Conservation (phyloP, 768 basidiomycete species). For the Amanita pseudoporphyria region DNA sequence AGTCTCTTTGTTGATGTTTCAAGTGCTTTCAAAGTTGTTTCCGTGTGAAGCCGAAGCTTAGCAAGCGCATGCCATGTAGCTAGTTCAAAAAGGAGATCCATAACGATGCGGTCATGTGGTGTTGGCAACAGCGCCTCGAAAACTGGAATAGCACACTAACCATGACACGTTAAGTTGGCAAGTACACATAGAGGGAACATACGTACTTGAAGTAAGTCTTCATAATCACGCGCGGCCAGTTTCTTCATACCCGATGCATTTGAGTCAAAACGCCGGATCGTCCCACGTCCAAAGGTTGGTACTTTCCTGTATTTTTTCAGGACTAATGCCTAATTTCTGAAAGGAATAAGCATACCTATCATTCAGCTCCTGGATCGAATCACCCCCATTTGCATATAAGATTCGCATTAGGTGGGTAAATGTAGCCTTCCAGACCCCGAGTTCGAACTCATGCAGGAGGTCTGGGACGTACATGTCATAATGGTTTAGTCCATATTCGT, state of each 20-base stretch:
- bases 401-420: constrained; percentile 27
- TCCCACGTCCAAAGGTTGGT: constrained; percentile 20
- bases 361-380: constrained; percentile 15
- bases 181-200: background rate
- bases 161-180: background rate
- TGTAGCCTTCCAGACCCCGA: constrained; percentile 28
- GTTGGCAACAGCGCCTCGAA: constrained; percentile 28
- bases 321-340: too few relatives aligned
- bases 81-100: constrained; percentile 20
- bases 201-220: constrained; percentile 32
- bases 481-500: constrained; percentile 15
- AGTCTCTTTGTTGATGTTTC: constrained; percentile 19
- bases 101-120: constrained; percentile 18
- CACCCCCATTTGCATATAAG: constrained; percentile 13
- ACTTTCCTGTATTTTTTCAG: too few relatives aligned
- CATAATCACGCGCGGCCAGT: constrained; percentile 26
- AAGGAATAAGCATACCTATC: too few relatives aligned
- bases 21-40: constrained; percentile 17
- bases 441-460: too few relatives aligned
- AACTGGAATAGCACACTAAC: constrained; percentile 22
- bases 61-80: constrained; percentile 25
- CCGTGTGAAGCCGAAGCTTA: too few relatives aligned
- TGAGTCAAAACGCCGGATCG: constrained; percentile 24
- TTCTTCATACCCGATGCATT: constrained; percentile 25
- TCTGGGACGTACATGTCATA: too few relatives aligned